Evolutionary conservation across 139 green algal species (phyloP).

Genomic region (Tetradesmus lagerheimii): DNA sequence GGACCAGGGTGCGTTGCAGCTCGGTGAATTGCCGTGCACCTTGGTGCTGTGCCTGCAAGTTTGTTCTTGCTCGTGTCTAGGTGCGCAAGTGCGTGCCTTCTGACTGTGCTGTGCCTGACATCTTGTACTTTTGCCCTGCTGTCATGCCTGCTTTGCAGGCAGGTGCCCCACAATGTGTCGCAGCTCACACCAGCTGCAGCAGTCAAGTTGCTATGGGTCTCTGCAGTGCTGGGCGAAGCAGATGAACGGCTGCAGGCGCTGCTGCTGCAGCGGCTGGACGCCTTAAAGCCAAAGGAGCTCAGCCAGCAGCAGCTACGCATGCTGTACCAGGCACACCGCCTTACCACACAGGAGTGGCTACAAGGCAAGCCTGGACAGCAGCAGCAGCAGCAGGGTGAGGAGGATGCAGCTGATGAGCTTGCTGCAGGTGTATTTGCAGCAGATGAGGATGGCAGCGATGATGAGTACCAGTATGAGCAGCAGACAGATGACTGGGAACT

Average conservation of each 20-base stretch:
- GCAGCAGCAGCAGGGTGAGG: conserved; percentile 25
- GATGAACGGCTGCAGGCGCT: background rate
- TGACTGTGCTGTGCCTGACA: background rate
- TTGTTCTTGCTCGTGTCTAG: background rate
- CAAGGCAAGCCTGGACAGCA: background rate
- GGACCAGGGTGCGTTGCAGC: too few species aligned
- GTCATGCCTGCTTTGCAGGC: background rate
- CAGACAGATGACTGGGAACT: background rate
- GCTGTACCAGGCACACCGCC: conserved; percentile 35
- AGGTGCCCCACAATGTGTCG: background rate
- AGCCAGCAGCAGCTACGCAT: conserved; percentile 1
- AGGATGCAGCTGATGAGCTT: too few species aligned
- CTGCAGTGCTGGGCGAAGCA: background rate
- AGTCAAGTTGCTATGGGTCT: conserved; percentile 20
- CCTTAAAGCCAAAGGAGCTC: background rate
- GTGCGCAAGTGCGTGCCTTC: background rate
- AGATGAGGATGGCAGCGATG: background rate
- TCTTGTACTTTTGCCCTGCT: background rate
- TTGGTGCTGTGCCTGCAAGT: too few species aligned
- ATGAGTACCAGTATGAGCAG: background rate
- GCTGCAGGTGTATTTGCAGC: background rate
- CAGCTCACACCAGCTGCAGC: background rate
- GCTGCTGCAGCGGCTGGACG: conserved; percentile 26
- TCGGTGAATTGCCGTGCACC: too few species aligned
- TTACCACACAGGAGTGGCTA: conserved; percentile 18